Base-by-base conservation (phyloP, 2,329 filamentous ascomycete genomes). In the Chrysosporium keratinophilum region DNA sequence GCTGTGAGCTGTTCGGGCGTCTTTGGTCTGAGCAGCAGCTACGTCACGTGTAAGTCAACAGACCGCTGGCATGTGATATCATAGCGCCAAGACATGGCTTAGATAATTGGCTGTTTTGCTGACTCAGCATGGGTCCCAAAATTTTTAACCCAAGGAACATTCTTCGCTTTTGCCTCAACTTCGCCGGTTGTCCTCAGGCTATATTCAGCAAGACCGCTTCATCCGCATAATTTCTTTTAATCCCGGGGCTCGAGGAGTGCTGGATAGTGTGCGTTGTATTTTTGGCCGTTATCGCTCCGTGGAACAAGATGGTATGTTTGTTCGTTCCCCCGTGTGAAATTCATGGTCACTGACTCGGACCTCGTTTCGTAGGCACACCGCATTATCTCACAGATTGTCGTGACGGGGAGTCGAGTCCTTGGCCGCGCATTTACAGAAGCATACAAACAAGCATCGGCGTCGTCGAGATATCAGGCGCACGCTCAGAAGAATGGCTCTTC, bases 381-480 rank as follows among this genome's bases (percentile, higher is more conserved):
- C 66, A 86, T 96, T 73, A 84, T 98, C 76, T 88, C 88, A 58
- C 88, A 94, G 75, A 89, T 95, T 73, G 83, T 96, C 73, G 71
- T 97, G 61, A 89, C 88, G 65, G 91, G 91, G 76, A 81, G 83
- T 58, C 88, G 93, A 64, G 93, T 97, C 63, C 82, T 98, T 69
- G 89, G 90, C 60, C 88, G 90, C 63, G 90, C 93, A 64, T 93
- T 97, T 69, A 77, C 83, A 64, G 93, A 96, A 74, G 93, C 93
- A 61, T 98, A 94, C 76, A 89, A 88, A 70, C 93, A 98, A 77
- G 93, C 93, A 47, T 83, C 88, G 56, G 91, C 91, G 34, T 85
- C 89, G 2, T 87, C 85, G 58, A 81, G 87, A 69, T 93, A 94
- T 71, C 83, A 85, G 62, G 84, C 84, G 60, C 82, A 87, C 51